Conservation (phyloP, 2,329 filamentous ascomycete genomes). For the Neophaeococcomyces aloes region DNA sequence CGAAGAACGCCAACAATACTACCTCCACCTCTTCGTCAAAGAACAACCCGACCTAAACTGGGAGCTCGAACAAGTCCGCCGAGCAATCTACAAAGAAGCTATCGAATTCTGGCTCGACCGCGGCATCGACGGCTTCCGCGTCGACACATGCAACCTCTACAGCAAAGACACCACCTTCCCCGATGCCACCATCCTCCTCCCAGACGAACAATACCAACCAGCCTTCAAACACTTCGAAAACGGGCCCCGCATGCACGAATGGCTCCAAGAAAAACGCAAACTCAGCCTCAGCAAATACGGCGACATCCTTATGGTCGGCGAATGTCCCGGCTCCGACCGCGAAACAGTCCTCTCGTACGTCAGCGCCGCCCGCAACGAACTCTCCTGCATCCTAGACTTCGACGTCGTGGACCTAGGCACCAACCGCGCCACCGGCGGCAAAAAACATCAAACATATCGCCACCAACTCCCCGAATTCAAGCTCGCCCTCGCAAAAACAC, state of each 20-base stretch:
- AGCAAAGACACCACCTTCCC: constrained; percentile 21
- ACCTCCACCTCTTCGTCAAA: constrained; percentile 59
- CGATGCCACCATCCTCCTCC: constrained; percentile 31
- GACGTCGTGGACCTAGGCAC: constrained; percentile 37
- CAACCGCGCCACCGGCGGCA: constrained; percentile 11
- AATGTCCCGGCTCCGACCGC: constrained; percentile 42
- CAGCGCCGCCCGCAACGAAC: constrained; percentile 37
- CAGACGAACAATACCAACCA: constrained; percentile 37
- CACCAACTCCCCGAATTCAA: constrained; percentile 40
- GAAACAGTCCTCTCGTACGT: constrained; percentile 46
- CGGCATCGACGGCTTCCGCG: constrained; percentile 58
- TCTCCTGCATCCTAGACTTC: constrained; percentile 66
- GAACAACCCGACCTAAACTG: constrained; percentile 72
- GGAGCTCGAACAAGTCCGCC: constrained; percentile 54
- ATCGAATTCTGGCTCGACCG: constrained; percentile 66
- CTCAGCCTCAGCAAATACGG: constrained; percentile 46
- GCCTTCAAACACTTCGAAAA: constrained; percentile 43
- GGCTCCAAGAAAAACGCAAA: constrained; percentile 43
- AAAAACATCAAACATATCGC: constrained; percentile 15
- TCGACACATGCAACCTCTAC: constrained; percentile 38
- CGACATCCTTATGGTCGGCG: constrained; percentile 51
- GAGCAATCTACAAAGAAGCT: constrained; percentile 55
- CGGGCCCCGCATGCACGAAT: constrained; percentile 49
- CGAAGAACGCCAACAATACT: constrained; percentile 45
- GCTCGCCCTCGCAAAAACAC: constrained; percentile 46